phyloP scores from a whole-genome alignment of 106 monocot genomes.

The Gastrodia elata region DNA sequence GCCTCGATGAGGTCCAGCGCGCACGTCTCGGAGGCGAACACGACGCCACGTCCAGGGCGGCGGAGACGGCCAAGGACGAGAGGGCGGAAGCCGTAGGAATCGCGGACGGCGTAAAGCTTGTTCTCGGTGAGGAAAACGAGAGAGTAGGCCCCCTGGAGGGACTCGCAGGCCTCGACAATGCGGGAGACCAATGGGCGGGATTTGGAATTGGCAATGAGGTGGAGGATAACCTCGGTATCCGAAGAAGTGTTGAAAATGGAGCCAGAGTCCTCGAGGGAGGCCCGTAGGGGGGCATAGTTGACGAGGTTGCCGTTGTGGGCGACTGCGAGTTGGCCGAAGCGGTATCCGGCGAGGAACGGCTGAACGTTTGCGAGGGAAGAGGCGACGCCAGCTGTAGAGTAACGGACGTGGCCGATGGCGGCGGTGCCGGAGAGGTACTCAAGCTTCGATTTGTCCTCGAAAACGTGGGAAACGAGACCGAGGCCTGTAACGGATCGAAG shows the following conservation, averaged over 20 bases:
- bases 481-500: slow-evolving; percentile 48
- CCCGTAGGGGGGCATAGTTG: slow-evolving; percentile 51
- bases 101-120: slow-evolving; percentile 72
- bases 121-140: slow-evolving; percentile 44
- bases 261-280: slow-evolving; percentile 39
- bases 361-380: slow-evolving; percentile 66
- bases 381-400: slow-evolving; percentile 78
- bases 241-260: slow-evolving; percentile 73
- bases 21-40: slow-evolving; percentile 67
- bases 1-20: slow-evolving; percentile 55
- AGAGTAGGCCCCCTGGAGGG: slow-evolving; percentile 54
- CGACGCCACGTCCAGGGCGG: slow-evolving; percentile 32
- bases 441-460: slow-evolving; percentile 34
- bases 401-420: slow-evolving; percentile 90
- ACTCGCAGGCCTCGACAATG: slow-evolving; percentile 43
- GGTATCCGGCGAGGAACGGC: slow-evolving; percentile 63
- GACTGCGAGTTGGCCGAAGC: slow-evolving; percentile 50
- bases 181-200: slow-evolving; percentile 70
- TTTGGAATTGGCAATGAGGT: slow-evolving; percentile 54
- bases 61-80: slow-evolving; percentile 64
- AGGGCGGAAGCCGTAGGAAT: slow-evolving; percentile 77
- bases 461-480: slow-evolving; percentile 84
- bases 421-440: slow-evolving; percentile 48
- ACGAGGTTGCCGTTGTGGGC: slow-evolving; percentile 95
- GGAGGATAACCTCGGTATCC: slow-evolving; percentile 56